Percentiles rank a stretch among this genome's conserved stretches.
Conservation (phyloP, 108 stramenopile species). For the Nannochloropsis gaditana region DNA sequence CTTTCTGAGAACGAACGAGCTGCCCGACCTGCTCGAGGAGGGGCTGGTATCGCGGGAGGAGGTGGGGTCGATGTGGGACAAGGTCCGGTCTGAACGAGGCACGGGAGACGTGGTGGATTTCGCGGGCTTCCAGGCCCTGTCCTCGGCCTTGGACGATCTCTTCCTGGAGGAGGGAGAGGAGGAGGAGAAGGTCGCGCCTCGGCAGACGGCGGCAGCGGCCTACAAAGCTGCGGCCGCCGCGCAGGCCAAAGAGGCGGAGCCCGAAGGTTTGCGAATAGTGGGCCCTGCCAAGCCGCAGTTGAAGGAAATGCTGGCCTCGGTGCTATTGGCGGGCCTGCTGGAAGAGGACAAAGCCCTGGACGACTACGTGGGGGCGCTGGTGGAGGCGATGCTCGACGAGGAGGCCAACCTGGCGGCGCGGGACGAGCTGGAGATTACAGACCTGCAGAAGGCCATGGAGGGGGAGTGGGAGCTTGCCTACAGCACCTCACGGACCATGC, state of each 20-base stretch:
- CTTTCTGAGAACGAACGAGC: conserved; percentile 15
- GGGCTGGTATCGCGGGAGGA: not conserved
- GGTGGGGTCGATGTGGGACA: not conserved
- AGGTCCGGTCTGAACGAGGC: not conserved
- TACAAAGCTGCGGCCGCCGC: not conserved
- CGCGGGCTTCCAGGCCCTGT: not conserved
- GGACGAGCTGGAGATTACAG: not conserved
- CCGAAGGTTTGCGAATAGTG: not conserved
- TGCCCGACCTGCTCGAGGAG: not conserved
- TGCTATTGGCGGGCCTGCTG: not conserved
- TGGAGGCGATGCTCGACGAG: not conserved
- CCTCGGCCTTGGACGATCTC: not conserved
- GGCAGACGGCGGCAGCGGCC: conserved; percentile 5
- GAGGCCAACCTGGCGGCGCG: not conserved
- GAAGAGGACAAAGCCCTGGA: not conserved
- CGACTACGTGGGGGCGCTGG: not conserved
- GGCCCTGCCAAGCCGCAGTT: conserved; percentile 4
- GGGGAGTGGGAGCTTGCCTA: not conserved
- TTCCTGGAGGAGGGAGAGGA: not conserved
- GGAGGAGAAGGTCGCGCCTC: not conserved
- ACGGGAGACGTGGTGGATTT: not conserved
- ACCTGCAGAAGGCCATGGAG: conserved; percentile 1
- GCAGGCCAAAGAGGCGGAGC: conserved; percentile 1
- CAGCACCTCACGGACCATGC: not conserved
- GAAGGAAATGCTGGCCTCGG: not conserved